phyloP scores from a whole-genome alignment of 441 rosid genomes.

The Gossypium gossypioides region DNA sequence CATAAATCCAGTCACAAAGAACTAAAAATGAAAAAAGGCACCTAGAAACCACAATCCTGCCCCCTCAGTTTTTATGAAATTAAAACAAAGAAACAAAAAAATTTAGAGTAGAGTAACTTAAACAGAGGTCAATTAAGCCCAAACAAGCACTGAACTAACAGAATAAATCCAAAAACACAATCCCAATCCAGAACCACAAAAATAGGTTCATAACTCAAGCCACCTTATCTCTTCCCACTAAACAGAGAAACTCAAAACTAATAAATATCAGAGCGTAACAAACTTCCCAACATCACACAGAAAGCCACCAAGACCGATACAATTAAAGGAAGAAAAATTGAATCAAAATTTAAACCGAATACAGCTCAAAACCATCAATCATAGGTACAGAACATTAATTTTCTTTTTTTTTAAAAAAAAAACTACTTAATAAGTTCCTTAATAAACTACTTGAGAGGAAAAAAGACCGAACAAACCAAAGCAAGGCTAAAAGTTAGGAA shows the following conservation, averaged over 20 bases:
- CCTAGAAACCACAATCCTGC: neutral
- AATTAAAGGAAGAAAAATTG: neutral
- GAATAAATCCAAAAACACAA: neutral
- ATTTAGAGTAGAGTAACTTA: neutral
- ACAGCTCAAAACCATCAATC: neutral
- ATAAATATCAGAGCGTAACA: neutral
- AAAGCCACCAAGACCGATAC: neutral
- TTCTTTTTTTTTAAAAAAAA: neutral
- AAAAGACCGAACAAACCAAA: neutral
- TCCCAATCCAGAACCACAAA: neutral
- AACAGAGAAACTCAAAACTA: neutral
- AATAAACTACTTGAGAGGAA: neutral
- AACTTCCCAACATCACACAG: neutral
- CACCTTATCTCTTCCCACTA: neutral
- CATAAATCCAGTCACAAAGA: conserved; percentile 6
- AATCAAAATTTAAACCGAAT: neutral
- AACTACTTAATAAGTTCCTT: neutral
- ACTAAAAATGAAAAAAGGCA: neutral
- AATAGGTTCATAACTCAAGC: neutral
- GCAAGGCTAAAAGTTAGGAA: neutral
- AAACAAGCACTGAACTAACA: neutral
- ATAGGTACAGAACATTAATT: neutral
- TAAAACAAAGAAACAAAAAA: neutral
- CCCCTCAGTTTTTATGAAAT: neutral
- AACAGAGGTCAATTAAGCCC: neutral